phyloP scores from a whole-genome alignment of 2,329 filamentous ascomycete species.

The Xylaria sp. region DNA sequence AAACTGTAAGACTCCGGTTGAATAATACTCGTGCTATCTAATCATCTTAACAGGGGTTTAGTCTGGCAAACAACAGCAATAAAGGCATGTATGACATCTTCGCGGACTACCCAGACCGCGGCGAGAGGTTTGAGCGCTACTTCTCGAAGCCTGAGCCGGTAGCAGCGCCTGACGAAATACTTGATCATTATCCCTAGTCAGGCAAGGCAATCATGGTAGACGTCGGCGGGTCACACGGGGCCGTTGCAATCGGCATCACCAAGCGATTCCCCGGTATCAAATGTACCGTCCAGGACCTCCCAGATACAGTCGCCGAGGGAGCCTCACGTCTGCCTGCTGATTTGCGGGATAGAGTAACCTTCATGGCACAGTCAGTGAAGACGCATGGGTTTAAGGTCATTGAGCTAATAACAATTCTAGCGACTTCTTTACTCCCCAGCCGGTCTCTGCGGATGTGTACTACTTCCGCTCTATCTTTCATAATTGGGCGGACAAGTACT shows the following conservation, averaged over 20 bases:
- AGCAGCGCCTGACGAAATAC: constrained; percentile 30
- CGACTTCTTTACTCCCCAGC: constrained; percentile 42
- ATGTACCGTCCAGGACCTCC: constrained; percentile 44
- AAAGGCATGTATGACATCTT: constrained; percentile 45
- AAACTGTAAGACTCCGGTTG: constrained; percentile 36
- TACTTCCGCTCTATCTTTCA: constrained; percentile 49
- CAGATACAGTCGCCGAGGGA: constrained; percentile 35
- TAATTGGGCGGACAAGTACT: constrained; percentile 50
- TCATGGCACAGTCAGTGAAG: constrained; percentile 37
- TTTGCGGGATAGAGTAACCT: constrained; percentile 37
- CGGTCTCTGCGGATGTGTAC: constrained; percentile 40
- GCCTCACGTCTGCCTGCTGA: constrained; percentile 29
- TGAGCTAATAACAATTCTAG: constrained; percentile 18
- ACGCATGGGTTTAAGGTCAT: too few relatives aligned
- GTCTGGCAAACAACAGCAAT: constrained; percentile 42
- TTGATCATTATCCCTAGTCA: constrained; percentile 44
- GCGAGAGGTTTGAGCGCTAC: constrained; percentile 36
- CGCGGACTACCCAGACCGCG: constrained; percentile 37
- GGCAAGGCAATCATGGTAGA: constrained; percentile 44
- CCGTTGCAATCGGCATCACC: constrained; percentile 44
- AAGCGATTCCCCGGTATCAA: constrained; percentile 43
- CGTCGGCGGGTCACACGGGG: constrained; percentile 45
- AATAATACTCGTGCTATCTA: neutral
- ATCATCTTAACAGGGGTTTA: constrained; percentile 35
- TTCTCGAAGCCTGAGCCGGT: constrained; percentile 36